Evolutionary conservation across 2,329 filamentous ascomycete species (phyloP).

Genomic region (Venturia carpophila): DNA sequence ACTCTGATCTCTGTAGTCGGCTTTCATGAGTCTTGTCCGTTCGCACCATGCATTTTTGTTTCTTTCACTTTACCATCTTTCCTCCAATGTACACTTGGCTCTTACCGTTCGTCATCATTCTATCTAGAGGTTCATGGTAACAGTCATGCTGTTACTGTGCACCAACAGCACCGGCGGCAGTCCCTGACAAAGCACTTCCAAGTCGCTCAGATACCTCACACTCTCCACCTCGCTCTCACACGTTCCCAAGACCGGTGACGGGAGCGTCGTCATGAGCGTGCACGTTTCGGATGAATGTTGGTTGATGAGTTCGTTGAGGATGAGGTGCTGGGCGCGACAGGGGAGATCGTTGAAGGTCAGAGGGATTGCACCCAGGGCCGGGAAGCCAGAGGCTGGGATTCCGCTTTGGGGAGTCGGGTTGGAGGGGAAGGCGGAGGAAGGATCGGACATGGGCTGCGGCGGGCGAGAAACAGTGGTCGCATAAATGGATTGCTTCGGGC

Average conservation of each 20-base stretch:
- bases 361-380: conserved; percentile 55
- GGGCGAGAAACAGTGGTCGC: not conserved
- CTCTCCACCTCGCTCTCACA: conserved; percentile 62
- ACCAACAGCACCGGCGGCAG: conserved; percentile 71
- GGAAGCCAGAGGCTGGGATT: conserved; percentile 36
- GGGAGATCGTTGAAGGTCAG: conserved; percentile 82
- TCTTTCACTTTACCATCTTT: too few relatives aligned
- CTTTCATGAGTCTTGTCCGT: not conserved
- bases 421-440: conserved; percentile 5
- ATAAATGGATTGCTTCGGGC: not conserved
- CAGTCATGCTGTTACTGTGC: conserved; percentile 83
- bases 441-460: not conserved
- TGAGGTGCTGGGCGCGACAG: conserved; percentile 74
- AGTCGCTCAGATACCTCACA: conserved; percentile 65
- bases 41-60: too few relatives aligned
- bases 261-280: conserved; percentile 75
- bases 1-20: not conserved
- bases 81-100: too few relatives aligned
- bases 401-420: not conserved
- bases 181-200: conserved; percentile 70
- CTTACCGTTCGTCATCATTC: not conserved
- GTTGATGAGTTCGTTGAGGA: conserved; percentile 76
- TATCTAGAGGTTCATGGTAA: conserved; percentile 58
- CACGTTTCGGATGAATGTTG: conserved; percentile 50
- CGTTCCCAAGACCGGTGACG: conserved; percentile 71